These are phyloP conservation scores for Coemansia sp. DNA, from an alignment of 192 early-diverging fungal species.

Conservation along the genomic window DNA sequence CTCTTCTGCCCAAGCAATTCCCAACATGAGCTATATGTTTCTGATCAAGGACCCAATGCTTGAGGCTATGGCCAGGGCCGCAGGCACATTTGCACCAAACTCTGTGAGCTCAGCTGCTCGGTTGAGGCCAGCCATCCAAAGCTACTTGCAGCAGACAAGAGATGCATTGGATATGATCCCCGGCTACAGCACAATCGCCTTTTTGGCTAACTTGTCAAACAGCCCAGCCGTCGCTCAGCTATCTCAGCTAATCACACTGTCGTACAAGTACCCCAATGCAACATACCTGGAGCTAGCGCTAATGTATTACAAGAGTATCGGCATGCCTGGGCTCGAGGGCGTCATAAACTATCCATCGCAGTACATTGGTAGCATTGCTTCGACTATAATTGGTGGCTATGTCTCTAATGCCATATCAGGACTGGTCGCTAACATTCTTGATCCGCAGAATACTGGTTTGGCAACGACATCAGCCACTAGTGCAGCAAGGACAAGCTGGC, in stretches of 20 bases:
- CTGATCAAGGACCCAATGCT: slow-evolving; percentile 21
- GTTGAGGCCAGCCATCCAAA: not conserved
- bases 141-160: slow-evolving; percentile 12
- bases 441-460: not conserved
- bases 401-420: slow-evolving; percentile 29
- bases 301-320: slow-evolving; percentile 37
- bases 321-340: slow-evolving; percentile 28
- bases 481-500: not conserved
- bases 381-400: slow-evolving; percentile 34
- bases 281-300: slow-evolving; percentile 25
- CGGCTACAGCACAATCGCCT: not conserved
- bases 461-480: not conserved
- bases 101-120: not conserved
- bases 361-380: slow-evolving; percentile 31
- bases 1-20: slow-evolving; percentile 6
- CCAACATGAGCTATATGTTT: slow-evolving; percentile 34
- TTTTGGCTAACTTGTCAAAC: slow-evolving; percentile 4
- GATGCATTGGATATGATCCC: slow-evolving; percentile 22
- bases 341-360: slow-evolving; percentile 29
- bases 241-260: slow-evolving; percentile 18
- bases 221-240: slow-evolving; percentile 17
- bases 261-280: slow-evolving; percentile 31
- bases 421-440: slow-evolving; percentile 11
- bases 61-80: slow-evolving; percentile 9
- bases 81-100: not conserved